Evolutionary conservation across 2,329 filamentous ascomycete species (phyloP), one percentile per base, ranked within the genome.

Genomic region (Coniella lustricola): DNA sequence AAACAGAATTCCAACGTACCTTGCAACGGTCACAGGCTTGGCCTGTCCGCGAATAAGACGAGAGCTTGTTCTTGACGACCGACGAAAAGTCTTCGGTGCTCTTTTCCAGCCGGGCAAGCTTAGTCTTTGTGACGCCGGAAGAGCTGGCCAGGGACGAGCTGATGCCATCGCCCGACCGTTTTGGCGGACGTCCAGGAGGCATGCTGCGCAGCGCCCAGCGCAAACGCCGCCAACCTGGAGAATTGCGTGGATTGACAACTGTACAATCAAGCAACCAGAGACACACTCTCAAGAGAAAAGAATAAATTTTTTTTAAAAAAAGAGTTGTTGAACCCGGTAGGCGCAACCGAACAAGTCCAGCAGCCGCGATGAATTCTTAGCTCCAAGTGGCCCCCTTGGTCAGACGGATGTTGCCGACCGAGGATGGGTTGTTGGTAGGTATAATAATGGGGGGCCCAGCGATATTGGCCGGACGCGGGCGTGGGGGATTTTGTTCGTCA

Each of bases 1-100:
- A n/a, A 16, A 21, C 1, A 14, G n/a, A 13, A 31, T 17, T 4
- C 38, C 5, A 12, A 51, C 74, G 58, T 65, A 87, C 85, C 77
- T 91, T 93, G 75, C 89, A 94, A 48, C 89, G 77, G 67, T 94
- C 88, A 73, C 88, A 94, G 29, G 88, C 88, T 68, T 94, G 88
- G 9, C 88, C 88, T 0, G 88, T 94, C 49, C 77, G 70, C 17
- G 75, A 76, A 54, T 77, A 77, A 3, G 74, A 72, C 54, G 74
- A 72, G 38, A 79, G 64, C 47, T 76, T 73, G 59, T 65, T 75
- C 67, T 79, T 79, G 55, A 79, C 74, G 29, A 76, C 72, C 49
- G 65, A 71, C 3, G 76, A 79, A 54, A 78, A 80, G 55, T 77
- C 74, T 43, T 74, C 70, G 20, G 65, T 59, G 3, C 66, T 65